Percentiles rank a stretch among this genome's conserved stretches.
phyloP scores from a whole-genome alignment of 441 rosid genomes.

The Biscutella laevigata region DNA sequence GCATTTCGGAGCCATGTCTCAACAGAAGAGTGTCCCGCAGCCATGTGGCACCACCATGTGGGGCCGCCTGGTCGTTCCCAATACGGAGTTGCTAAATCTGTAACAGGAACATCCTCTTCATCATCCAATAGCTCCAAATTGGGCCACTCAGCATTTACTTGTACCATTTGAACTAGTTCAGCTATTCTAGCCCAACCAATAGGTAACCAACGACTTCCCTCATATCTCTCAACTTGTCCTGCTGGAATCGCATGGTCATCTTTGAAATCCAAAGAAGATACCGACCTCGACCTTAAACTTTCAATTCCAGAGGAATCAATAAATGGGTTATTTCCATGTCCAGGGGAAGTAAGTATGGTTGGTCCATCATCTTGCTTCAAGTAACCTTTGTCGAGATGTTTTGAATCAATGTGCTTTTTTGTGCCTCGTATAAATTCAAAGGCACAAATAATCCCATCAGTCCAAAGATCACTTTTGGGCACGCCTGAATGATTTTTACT shows the following conservation, averaged over 20 bases:
- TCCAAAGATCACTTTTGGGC: conserved; percentile 60
- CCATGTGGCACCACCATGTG: conserved; percentile 87
- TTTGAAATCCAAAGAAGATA: conserved; percentile 31
- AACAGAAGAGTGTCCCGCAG: conserved; percentile 51
- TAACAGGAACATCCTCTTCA: conserved; percentile 58
- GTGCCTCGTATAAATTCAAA: conserved; percentile 57
- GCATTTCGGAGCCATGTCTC: conserved; percentile 63
- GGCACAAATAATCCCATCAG: conserved; percentile 81
- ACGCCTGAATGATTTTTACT: conserved; percentile 11
- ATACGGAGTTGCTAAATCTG: conserved; percentile 90
- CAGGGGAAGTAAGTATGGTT: conserved; percentile 26
- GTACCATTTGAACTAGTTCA: conserved; percentile 56
- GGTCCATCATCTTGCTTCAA: conserved; percentile 29
- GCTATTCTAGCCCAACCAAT: conserved; percentile 90
- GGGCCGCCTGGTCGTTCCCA: conserved; percentile 94
- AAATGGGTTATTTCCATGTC: conserved; percentile 20
- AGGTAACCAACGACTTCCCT: conserved; percentile 69
- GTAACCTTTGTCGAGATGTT: conserved; percentile 17
- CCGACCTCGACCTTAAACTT: conserved; percentile 25
- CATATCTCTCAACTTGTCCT: conserved; percentile 39
- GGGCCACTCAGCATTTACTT: conserved; percentile 66
- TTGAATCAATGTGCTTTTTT: conserved; percentile 29
- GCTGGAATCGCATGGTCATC: conserved; percentile 29
- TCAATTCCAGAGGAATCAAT: conserved; percentile 22
- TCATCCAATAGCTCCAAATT: conserved; percentile 41